Base-by-base conservation (phyloP, 768 basidiomycete species). In the Daedaleopsis nitida region DNA sequence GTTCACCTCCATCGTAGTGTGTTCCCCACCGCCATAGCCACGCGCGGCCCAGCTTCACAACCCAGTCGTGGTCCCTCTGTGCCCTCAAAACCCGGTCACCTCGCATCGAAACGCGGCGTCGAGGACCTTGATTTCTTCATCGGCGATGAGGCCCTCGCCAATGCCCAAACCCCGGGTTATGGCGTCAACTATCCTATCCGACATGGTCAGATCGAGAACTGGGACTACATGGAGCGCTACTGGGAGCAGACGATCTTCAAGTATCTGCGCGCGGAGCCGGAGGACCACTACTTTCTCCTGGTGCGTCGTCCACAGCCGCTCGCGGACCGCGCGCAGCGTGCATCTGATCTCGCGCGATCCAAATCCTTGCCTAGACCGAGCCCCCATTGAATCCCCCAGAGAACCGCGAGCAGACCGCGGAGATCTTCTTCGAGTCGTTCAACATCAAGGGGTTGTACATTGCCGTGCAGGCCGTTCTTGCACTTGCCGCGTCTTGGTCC, bases 221-320 rank as follows among this genome's bases (percentile, higher is more conserved):
- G 94, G 94, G 94, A 96, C 74, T 87, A 97, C 67, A 98, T 98
- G 96, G 96, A 98, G 74, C 83, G 96, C 32, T 98, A 95, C 77
- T 99, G 97, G 97, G 95, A 97, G 75, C 96, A 99, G 81, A 93
- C 91, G 66, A 98, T 98, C 83, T 99, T 98, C 87, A 98, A 99
- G 77, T 98, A 98, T 79, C 82, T 99, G 62, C 84, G 96, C 58
- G 96, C 96, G 9, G 97, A 99, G 76, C 97, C 97, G 14, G 97
- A 98, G 77, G 96, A 98, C 77, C 97, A 98, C 75, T 92, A 98
- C 76, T 98, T 99, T 77, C 85, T 98, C 52, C 79, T 99, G 72
- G 96, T 98, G 68, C 74, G 95, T 47, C 23, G 21, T 49, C 56
- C 34, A n/a, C 44, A 27, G 27, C 23, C n/a, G n/a, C 11, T 21